phyloP scores from a whole-genome alignment of 495 filamentous ascomycete genomes.

The Cercophora sp. region DNA sequence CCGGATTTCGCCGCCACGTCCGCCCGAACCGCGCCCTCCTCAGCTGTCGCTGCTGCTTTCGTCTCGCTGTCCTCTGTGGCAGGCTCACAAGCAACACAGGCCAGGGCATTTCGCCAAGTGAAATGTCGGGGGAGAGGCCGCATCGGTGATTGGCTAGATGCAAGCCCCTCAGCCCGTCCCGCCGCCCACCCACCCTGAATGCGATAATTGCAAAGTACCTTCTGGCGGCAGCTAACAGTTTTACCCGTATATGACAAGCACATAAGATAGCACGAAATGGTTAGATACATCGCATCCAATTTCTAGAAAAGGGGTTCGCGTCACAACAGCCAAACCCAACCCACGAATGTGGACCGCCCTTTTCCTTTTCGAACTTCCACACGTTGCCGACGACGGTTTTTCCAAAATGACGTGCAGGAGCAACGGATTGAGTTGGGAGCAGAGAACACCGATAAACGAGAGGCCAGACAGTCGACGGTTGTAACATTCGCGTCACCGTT shows the following conservation, averaged over 20 bases:
- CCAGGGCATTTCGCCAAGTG: too few relatives aligned
- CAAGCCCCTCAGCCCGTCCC: background rate
- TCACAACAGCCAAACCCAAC: background rate
- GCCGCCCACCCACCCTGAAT: background rate
- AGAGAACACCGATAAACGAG: background rate
- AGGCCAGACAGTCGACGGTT: too few relatives aligned
- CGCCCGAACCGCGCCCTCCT: too few relatives aligned
- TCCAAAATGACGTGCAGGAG: conserved; percentile 4
- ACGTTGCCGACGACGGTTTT: background rate
- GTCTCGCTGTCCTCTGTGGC: too few relatives aligned
- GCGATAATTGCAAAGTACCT: background rate
- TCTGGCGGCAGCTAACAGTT: background rate
- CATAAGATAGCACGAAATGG: background rate
- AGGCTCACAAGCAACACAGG: too few relatives aligned
- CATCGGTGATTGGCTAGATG: background rate
- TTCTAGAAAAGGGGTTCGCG: conserved; percentile 2
- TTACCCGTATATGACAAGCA: background rate
- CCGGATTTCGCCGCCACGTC: too few relatives aligned
- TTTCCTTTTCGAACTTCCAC: too few relatives aligned
- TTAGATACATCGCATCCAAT: background rate
- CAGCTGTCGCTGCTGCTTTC: too few relatives aligned
- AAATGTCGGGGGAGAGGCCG: too few relatives aligned
- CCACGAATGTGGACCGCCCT: background rate
- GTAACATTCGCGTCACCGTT: too few relatives aligned
- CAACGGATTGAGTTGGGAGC: background rate